phyloP scores from a whole-genome alignment of 306 rosid genomes.

The Arachis hypogaea region DNA sequence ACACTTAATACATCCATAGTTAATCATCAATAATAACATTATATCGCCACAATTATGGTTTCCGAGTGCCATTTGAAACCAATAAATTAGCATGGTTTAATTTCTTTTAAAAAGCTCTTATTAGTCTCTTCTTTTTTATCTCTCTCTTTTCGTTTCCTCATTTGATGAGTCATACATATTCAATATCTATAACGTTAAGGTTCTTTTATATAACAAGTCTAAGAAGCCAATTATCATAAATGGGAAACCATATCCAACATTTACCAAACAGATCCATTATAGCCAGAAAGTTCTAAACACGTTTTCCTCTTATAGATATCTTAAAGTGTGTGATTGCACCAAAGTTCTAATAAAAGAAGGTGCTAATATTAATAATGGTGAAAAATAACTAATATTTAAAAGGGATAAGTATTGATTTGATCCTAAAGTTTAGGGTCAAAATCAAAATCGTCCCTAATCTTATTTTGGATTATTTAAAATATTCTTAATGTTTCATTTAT shows the following conservation, averaged over 20 bases:
- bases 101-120: neutral
- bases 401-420: too few species aligned
- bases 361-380: neutral
- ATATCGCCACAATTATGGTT: too few species aligned
- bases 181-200: constrained; percentile 5
- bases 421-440: too few species aligned
- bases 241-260: constrained; percentile 39
- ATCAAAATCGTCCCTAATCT: too few species aligned
- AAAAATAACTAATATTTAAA: too few species aligned
- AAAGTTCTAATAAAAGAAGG: constrained; percentile 26
- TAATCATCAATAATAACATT: too few species aligned
- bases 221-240: constrained; percentile 18
- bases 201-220: constrained; percentile 9
- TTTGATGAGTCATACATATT: neutral
- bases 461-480: too few species aligned
- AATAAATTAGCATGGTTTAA: neutral
- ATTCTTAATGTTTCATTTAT: too few species aligned
- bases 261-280: constrained; percentile 41
- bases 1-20: too few species aligned
- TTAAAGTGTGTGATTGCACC: constrained; percentile 28
- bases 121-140: too few species aligned
- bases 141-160: constrained; percentile 18
- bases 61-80: neutral
- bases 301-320: constrained; percentile 38
- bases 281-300: constrained; percentile 11